These are phyloP conservation scores for Penium margaritaceum DNA, from an alignment of 139 green algal species.

Conservation along the genomic window DNA sequence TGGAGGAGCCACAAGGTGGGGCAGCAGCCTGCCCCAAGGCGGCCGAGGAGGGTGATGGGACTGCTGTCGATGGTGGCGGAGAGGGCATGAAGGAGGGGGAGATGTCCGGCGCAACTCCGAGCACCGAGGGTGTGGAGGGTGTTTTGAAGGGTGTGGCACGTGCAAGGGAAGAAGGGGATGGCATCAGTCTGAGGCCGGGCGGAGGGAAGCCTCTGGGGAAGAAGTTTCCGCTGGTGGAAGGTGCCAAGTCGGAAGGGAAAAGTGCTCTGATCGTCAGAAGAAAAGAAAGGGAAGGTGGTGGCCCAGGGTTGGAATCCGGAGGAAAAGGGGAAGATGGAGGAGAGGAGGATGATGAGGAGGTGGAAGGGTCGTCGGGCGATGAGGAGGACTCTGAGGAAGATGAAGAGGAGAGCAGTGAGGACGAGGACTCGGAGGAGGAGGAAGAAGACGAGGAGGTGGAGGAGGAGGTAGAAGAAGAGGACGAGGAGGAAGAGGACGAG, in stretches of 20 bases:
- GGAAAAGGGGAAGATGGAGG: background rate
- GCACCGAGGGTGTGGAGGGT: background rate
- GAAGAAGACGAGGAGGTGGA: background rate
- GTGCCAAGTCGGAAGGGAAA: too few species aligned
- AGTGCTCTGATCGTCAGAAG: background rate
- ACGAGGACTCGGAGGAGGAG: background rate
- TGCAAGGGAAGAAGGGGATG: background rate
- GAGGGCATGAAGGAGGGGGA: background rate
- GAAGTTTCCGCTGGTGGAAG: too few species aligned
- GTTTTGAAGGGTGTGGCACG: background rate
- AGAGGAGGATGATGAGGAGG: background rate
- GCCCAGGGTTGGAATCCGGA: background rate
- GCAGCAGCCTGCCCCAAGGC: too few species aligned
- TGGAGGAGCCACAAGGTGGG: too few species aligned
- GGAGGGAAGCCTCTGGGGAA: too few species aligned
- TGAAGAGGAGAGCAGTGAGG: background rate
- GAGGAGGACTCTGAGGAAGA: slow-evolving; percentile 2
- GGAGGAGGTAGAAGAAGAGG: background rate
- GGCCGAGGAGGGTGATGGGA: background rate
- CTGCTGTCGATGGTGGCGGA: background rate
- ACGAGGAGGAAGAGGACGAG: background rate
- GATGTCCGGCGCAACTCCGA: background rate
- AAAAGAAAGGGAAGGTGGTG: background rate
- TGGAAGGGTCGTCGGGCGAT: background rate
- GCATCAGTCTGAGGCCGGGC: too few species aligned